Base-by-base conservation (phyloP, 2,329 filamentous ascomycete species). In the Fusarium coffeatum region DNA sequence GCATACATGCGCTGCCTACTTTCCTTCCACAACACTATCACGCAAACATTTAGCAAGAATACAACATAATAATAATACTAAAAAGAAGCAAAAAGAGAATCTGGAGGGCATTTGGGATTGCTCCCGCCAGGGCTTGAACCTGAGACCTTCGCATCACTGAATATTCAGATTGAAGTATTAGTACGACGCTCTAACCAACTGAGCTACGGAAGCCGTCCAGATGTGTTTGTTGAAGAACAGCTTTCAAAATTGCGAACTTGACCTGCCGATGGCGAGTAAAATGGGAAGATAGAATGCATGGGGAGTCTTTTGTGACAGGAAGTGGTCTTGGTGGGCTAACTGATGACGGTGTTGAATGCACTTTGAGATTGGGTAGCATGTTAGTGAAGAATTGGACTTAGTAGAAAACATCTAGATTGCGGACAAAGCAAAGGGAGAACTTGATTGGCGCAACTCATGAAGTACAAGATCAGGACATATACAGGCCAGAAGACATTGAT, bases 101-200 rank as follows among this genome's bases (percentile, higher is more conserved):
- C 64, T 50, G 53, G 64, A 64, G 25, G 64, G 63, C 63, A 7
- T 1, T 20, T 60, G 63, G 55, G 63, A 66, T 60, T 66, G 61
- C 63, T 66, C 63, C 63, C 61, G 63, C 63, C 63, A 65, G 63
- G 54, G 63, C 63, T 66, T 66, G 63, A 66, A 66, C 63, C 63
- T 60, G 63, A 66, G 61, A 60, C 64, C 61, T 66, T 66, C 64
- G 64, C 64, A 66, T 54, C 22, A 66, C 63, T 25, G 60, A 42
- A 59, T 50, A 65, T 40, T 65, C 54, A 43, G 58, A 34, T 42
- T 66, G 64, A 55, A 61, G 64, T 66, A 66, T 66, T 66, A 61
- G 64, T 66, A 66, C 64, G 63, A 66, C 64, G 62, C 64, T 66
- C 62, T 66, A 62, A 66, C 62, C 64, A 66, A 66, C 63, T 66